Percentiles rank a stretch among this genome's conserved stretches.
Evolutionary conservation across 805 yeast genomes (phyloP).

Genomic region (Candida argentea): DNA sequence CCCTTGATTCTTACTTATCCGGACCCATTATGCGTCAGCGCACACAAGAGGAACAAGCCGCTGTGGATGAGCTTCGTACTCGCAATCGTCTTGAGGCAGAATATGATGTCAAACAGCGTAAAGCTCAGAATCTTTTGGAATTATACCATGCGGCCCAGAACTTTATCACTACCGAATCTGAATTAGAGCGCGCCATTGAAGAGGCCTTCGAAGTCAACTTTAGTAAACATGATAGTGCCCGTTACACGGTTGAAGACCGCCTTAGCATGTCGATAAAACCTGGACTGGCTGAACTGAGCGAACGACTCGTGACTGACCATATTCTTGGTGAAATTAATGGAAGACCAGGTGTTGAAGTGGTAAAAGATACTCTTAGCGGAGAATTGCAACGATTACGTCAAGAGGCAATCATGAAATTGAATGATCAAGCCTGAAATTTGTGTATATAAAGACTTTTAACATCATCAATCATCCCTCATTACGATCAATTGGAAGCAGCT

Average conservation of each 20-base stretch:
- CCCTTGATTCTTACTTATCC: slow-evolving; percentile 54
- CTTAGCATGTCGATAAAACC: slow-evolving; percentile 20
- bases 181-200: slow-evolving; percentile 47
- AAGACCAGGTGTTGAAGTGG: slow-evolving; percentile 30
- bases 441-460: slow-evolving; percentile 2
- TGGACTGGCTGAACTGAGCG: slow-evolving; percentile 21
- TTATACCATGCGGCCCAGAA: slow-evolving; percentile 61
- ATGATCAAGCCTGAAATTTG: slow-evolving; percentile 8
- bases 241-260: slow-evolving; percentile 25
- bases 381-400: slow-evolving; percentile 24
- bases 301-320: slow-evolving; percentile 24
- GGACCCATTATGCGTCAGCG: slow-evolving; percentile 68
- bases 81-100: slow-evolving; percentile 55
- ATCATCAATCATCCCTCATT: no score
- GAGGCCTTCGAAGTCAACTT: slow-evolving; percentile 40
- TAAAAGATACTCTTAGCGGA: slow-evolving; percentile 31
- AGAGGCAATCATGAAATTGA: slow-evolving; percentile 24
- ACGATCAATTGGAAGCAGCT: no score
- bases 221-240: slow-evolving; percentile 25
- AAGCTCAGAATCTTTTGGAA: slow-evolving; percentile 50
- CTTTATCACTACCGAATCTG: slow-evolving; percentile 65
- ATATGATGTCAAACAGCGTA: slow-evolving; percentile 40
- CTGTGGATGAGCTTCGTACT: slow-evolving; percentile 47
- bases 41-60: slow-evolving; percentile 56
- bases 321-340: slow-evolving; percentile 31